Evolutionary conservation across 2,329 filamentous ascomycete species (phyloP).

Genomic region (Calonectria pteridis): DNA sequence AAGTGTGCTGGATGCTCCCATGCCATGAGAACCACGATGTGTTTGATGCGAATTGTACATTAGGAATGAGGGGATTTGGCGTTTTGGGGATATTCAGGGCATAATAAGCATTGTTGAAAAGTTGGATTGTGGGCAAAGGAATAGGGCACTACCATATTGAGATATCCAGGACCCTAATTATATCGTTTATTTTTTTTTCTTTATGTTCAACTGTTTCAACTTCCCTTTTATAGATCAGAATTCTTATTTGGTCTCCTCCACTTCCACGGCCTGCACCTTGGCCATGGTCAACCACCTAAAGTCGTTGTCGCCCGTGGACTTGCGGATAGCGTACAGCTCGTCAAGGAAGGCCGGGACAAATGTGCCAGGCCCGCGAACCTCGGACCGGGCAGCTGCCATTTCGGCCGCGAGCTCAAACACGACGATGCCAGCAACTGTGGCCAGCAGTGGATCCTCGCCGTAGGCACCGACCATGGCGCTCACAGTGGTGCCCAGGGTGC

Average conservation of each 20-base stretch:
- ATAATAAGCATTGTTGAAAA: neutral
- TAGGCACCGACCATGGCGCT: constrained; percentile 79
- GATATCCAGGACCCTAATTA: neutral
- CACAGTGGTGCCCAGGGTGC: constrained; percentile 85
- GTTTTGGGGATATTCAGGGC: neutral
- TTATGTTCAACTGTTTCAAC: neutral
- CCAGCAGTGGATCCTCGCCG: constrained; percentile 74
- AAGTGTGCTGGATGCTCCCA: constrained; percentile 35
- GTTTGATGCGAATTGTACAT: neutral
- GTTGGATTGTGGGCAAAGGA: neutral
- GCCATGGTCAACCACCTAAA: constrained; percentile 65
- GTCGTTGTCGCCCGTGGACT: constrained; percentile 61
- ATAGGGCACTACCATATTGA: neutral
- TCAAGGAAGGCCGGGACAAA: constrained; percentile 91
- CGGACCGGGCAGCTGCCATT: constrained; percentile 70
- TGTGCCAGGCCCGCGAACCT: constrained; percentile 84
- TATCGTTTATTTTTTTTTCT: neutral
- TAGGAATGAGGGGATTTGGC: neutral
- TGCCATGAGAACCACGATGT: constrained; percentile 12
- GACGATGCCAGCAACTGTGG: constrained; percentile 78
- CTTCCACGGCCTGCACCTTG: constrained; percentile 58
- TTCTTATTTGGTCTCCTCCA: constrained; percentile 36
- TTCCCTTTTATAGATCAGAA: neutral
- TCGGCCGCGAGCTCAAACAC: constrained; percentile 84
- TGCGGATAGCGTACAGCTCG: constrained; percentile 67